Base-by-base conservation (phyloP, 1,139 yeast species). In the Hemisphaericaspora lyxosophila region DNA sequence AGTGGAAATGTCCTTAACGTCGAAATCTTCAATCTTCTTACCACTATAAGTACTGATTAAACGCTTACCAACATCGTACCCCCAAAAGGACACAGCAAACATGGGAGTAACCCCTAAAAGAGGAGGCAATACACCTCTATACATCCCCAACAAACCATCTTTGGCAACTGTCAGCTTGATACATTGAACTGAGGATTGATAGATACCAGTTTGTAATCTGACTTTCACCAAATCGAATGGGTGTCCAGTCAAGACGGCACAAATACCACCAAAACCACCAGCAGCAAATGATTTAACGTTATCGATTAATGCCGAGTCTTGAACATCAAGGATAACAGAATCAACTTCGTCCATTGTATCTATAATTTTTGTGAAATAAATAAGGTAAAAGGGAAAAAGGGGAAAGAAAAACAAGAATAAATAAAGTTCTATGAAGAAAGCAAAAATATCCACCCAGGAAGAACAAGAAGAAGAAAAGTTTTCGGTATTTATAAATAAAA, bases 21-120 rank as follows among this genome's bases (percentile, higher is more conserved):
- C 60, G 51, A 88, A 75, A 15, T 69, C 62, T 28, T 63, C 61
- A 13, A 65, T 63, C 12, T 60, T 55, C 31, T 64, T 62, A 1
- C 77, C 75, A 5, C 75, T 62, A 36, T 59, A 56, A 5, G 66
- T 51, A 1, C 73, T 50, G 4, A 90, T 95, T 8, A 90, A 44
- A 47, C 80, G 78, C 65, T 89, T 89, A 45, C 97, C 97, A 40
- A 88, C 72, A 55, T 89, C 97, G 64, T 92, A 92, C 57, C 97
- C 97, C 97, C 97, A 90, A 70, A 92, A 92, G 2, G 96, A 86
- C 24, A 92, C 94, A 8, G 97, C 97, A 70, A 92, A 92, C 88
- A 92, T 92, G 28, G 98, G 98, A 0, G 97, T 92, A 20, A 92
- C 97, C 23, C 98, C 98, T 20, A 86, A 62, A 37, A 92, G 69